A percentile compares a stretch with the other conserved stretches of the same genome.
These are phyloP conservation scores for Lotmaria passim DNA, from an alignment of 208 protist genomes.

Conservation along the genomic window DNA sequence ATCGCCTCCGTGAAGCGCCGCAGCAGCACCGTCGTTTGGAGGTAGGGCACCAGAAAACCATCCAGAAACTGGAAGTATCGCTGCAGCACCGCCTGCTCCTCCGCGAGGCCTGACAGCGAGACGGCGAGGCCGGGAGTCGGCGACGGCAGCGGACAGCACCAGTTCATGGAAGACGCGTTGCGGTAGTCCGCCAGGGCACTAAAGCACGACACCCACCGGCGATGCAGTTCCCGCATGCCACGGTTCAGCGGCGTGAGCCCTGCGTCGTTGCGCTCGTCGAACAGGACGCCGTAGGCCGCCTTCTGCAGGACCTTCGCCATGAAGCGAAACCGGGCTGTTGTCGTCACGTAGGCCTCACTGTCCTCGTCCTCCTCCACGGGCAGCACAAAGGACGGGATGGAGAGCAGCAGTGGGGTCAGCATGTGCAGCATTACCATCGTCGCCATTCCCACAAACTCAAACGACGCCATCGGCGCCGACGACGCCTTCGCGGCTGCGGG, in stretches of 20 bases:
- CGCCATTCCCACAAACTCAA: conserved; percentile 50
- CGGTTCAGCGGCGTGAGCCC: conserved; percentile 35
- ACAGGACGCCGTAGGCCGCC: conserved; percentile 46
- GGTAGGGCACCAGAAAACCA: conserved; percentile 34
- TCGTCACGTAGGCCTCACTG: conserved; percentile 22
- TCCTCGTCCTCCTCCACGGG: conserved; percentile 37
- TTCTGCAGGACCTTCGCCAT: conserved; percentile 44
- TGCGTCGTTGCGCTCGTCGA: conserved; percentile 29
- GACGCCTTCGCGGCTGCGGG: background rate
- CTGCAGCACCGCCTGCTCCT: conserved; percentile 27
- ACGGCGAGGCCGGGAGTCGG: conserved; percentile 12
- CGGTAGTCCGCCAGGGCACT: conserved; percentile 31
- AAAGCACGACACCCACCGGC: conserved; percentile 45
- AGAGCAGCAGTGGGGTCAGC: conserved; percentile 41
- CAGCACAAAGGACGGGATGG: conserved; percentile 32
- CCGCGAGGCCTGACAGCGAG: background rate
- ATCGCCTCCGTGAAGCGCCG: conserved; percentile 47
- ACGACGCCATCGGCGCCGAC: conserved; percentile 1
- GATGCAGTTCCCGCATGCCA: conserved; percentile 38
- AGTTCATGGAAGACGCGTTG: conserved; percentile 22
- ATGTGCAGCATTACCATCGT: conserved; percentile 39
- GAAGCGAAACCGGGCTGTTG: conserved; percentile 34
- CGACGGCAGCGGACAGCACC: conserved; percentile 21
- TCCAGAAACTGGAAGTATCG: conserved; percentile 43
- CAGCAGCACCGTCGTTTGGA: conserved; percentile 41